Evolutionary conservation across 1,139 yeast genomes (phyloP), one percentile per base, ranked within the genome.

Genomic region (Debaryomyces sp.): DNA sequence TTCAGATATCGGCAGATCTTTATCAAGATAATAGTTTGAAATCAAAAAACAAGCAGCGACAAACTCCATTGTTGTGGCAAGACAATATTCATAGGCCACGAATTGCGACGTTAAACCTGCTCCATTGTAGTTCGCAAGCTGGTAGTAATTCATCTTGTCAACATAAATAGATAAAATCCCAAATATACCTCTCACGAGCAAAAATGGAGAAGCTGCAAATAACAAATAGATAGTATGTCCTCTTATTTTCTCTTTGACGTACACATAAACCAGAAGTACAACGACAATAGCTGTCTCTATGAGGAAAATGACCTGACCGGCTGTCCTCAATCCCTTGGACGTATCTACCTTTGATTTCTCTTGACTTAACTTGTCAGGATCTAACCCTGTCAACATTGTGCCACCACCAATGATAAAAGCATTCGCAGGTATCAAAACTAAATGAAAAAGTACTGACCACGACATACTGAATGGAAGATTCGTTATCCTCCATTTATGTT

Each of bases 11-110:
- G 17, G 7, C 21, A 8, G 12, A 32, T 17, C 6, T 7, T 18
- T 17, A 4, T 32, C 35, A 9, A 32, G 35, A 47, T 50, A 63
- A 49, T 55, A 62, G 18, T 50, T 53, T 9, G 57, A 49, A 32
- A 66, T 50, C 44, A 64, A 59, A n/a, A 59, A 41, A n/a, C 54
- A 47, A 1, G 68, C 72, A n/a, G 64, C 54, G 6, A 70, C 50
- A 45, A 67, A 70, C 51, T 72, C 77, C 75, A 67, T 72, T 10
- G 71, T 57, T 3, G 73, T 66, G 4, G 71, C 66, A 54, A 72
- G 56, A 13, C 64, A 63, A 47, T 72, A 71, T 52, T 73, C 78
- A 47, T 59, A 68, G 7, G 62, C 57, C 5, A 71, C 63, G 47
- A 70, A 61, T 12, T 52, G 40, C 10, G 54, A 37, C 17, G 58